Base-by-base conservation (phyloP, 192 early-diverging fungal species). In the Kickxella alabastrina region DNA sequence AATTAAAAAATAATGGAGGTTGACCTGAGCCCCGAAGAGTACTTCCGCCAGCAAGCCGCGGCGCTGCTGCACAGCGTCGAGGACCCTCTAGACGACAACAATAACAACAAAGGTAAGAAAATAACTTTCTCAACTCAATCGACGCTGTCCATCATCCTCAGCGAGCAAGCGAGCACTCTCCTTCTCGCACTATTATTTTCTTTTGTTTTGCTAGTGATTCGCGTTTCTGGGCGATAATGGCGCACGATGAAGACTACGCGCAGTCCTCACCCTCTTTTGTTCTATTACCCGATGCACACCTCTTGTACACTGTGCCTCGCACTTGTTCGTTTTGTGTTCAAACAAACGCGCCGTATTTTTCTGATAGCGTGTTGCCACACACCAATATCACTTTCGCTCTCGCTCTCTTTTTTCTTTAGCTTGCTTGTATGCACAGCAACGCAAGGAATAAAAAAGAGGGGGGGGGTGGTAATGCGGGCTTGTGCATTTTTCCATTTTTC, bases 1-100 rank as follows among this genome's bases (percentile, higher is more conserved):
- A 34, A n/a, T n/a, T 27, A 21, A 1, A 14, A 23, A 17, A 48
- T 26, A 18, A 65, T 67, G 65, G 65, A 67, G 26, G 54, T 73
- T 26, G 57, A 59, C 59, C 48, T 55, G 57, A 75, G 60, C 23
- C 72, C 63, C 21, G 72, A 75, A 47, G 72, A 75, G 28, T 75
- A 75, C 57, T 75, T 75, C 23, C 61, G 61, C 53, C 72, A 64
- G 35, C 45, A 68, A 39, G 65, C 72, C 18, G 71, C 62, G 17
- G 60, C 59, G 31, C 52, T 68, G 10, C 41, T 68, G 43, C 72
- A 54, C 22, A 63, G 45, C 50, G 54, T 54, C 49, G 72, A 67
- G 10, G 68, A 65, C 44, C 34, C 32, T 15, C 26, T 47, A 1
- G 72, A 21, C 46, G 31, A 64, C 54, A 52, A 47, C 45, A 68